Evolutionary conservation across 495 filamentous ascomycete genomes (phyloP).

Genomic region (Annulohypoxylon moriforme): DNA sequence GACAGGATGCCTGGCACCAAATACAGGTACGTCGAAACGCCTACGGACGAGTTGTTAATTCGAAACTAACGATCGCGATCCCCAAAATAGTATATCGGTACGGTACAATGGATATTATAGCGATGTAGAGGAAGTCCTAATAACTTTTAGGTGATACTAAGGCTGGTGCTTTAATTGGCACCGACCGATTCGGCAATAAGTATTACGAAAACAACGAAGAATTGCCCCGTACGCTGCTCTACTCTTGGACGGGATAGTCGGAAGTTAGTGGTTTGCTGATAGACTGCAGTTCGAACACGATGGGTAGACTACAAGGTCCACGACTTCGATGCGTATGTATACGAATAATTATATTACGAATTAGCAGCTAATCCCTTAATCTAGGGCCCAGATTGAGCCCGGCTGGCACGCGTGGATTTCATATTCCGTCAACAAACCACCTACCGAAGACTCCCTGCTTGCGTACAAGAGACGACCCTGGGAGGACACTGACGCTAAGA

Average conservation of each 20-base stretch:
- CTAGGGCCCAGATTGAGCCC: slow-evolving; percentile 86
- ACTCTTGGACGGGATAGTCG: neutral
- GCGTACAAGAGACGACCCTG: slow-evolving; percentile 73
- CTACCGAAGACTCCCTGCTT: slow-evolving; percentile 77
- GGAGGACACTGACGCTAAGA: slow-evolving; percentile 73
- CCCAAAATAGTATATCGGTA: slow-evolving; percentile 73
- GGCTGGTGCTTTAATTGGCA: slow-evolving; percentile 85
- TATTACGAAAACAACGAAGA: slow-evolving; percentile 97
- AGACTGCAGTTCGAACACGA: slow-evolving; percentile 82
- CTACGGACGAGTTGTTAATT: slow-evolving; percentile 34
- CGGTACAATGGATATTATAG: slow-evolving; percentile 18
- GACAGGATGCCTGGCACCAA: slow-evolving; percentile 88
- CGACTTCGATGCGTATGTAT: slow-evolving; percentile 83
- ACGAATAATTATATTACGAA: slow-evolving; percentile 4
- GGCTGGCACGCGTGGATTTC: slow-evolving; percentile 99
- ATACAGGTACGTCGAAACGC: slow-evolving; percentile 76
- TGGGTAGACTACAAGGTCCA: slow-evolving; percentile 96
- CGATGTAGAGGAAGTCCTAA: slow-evolving; percentile 45
- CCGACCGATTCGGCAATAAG: slow-evolving; percentile 94
- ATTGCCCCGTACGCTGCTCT: slow-evolving; percentile 76
- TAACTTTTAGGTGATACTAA: slow-evolving; percentile 87
- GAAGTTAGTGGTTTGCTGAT: slow-evolving; percentile 38
- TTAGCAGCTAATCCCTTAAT: slow-evolving; percentile 20
- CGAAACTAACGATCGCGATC: slow-evolving; percentile 41
- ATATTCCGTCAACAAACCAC: slow-evolving; percentile 90